Percentiles rank a stretch among this genome's conserved stretches.
These are phyloP conservation scores for Cryptosporidium muris DNA, from an alignment of 169 alveolate genomes.

Conservation along the genomic window DNA sequence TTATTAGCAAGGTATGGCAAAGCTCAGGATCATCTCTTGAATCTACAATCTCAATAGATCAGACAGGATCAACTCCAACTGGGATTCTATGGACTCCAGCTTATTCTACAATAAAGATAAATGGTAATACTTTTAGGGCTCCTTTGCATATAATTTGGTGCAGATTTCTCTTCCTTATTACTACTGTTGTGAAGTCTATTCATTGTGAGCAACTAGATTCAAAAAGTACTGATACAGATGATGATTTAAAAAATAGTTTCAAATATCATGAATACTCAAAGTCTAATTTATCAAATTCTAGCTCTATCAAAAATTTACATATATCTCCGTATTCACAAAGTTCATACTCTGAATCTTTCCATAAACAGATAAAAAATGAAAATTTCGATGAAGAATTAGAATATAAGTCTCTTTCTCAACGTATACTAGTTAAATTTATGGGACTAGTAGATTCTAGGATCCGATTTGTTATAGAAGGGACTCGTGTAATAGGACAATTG, in stretches of 20 bases:
- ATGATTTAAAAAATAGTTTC: no score
- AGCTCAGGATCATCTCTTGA: no score
- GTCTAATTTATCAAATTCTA: no score
- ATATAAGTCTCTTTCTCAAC: neutral
- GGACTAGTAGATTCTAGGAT: slow-evolving; percentile 25
- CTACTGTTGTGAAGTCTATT: slow-evolving; percentile 15
- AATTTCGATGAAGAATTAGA: no score
- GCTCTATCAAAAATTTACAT: no score
- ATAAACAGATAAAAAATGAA: no score
- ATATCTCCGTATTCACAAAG: no score
- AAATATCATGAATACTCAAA: no score
- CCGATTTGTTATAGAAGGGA: slow-evolving; percentile 12
- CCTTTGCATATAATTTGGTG: slow-evolving; percentile 68
- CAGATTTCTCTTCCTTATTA: slow-evolving; percentile 16
- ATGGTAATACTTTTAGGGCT: slow-evolving; percentile 19
- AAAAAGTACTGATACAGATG: neutral
- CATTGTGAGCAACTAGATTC: neutral
- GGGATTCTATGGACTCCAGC: slow-evolving; percentile 35
- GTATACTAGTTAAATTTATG: slow-evolving; percentile 13
- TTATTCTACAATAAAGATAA: slow-evolving; percentile 8
- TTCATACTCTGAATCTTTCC: no score
- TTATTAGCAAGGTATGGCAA: neutral
- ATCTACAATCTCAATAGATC: no score
- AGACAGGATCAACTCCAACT: neutral
- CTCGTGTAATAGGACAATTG: slow-evolving; percentile 18